A percentile compares a stretch with the other conserved stretches of the same genome.
These are phyloP conservation scores for Nemania sp. DNA, from an alignment of 2,329 filamentous ascomycete genomes.

Conservation along the genomic window DNA sequence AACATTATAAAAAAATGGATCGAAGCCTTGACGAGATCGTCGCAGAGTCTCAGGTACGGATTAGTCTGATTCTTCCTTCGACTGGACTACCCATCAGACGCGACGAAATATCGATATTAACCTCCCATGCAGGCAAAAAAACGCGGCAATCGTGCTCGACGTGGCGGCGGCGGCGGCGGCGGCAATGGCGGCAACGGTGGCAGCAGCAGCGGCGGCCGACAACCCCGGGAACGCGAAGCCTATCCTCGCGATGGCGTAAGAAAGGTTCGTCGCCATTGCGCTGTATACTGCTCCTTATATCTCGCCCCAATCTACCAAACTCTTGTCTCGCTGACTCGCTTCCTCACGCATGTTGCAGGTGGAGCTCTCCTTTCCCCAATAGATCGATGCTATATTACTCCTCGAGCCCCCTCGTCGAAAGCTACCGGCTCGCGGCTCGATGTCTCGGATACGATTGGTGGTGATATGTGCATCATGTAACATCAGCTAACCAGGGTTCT, in stretches of 20 bases:
- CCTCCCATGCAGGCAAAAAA: constrained; percentile 23
- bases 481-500: constrained; percentile 57
- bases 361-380: constrained; percentile 43
- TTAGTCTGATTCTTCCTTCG: not conserved
- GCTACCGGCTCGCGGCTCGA: constrained; percentile 42
- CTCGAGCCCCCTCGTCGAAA: constrained; percentile 37
- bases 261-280: constrained; percentile 68
- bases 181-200: constrained; percentile 20
- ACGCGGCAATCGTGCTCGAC: constrained; percentile 37
- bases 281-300: not conserved
- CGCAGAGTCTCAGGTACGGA: constrained; percentile 42
- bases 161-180: constrained; percentile 33
- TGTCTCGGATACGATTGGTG: constrained; percentile 44
- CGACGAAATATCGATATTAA: not conserved
- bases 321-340: constrained; percentile 24
- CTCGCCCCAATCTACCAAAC: not conserved
- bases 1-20: constrained; percentile 35
- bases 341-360: constrained; percentile 33
- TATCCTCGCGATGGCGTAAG: constrained; percentile 83
- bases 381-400: constrained; percentile 35
- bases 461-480: constrained; percentile 46
- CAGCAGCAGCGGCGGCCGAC: constrained; percentile 28
- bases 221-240: constrained; percentile 45
- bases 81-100: not conserved
- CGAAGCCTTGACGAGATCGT: constrained; percentile 44